Evolutionary conservation across 805 yeast genomes (phyloP).

Genomic region (fission yeast (Schizosaccharomyces pombe)): DNA sequence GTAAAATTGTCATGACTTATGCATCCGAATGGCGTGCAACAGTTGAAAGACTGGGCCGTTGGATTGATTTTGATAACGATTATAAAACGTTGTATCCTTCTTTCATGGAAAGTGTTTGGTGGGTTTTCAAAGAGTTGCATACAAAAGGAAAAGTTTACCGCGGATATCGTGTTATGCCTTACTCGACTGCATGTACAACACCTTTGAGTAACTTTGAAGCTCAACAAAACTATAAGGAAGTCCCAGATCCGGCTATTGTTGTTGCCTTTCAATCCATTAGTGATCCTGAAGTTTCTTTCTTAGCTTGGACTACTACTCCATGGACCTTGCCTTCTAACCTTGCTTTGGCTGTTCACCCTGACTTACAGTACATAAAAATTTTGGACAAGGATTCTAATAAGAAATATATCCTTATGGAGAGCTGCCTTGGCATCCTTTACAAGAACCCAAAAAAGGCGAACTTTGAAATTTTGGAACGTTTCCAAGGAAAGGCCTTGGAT

Average conservation of each 20-base stretch:
- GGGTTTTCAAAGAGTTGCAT: slow-evolving; percentile 82
- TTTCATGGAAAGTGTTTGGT: slow-evolving; percentile 97
- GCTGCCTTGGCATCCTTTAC: slow-evolving; percentile 60
- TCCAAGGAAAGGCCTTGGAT: slow-evolving; percentile 55
- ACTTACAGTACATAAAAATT: slow-evolving; percentile 76
- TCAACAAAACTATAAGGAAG: slow-evolving; percentile 93
- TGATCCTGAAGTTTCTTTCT: slow-evolving; percentile 61
- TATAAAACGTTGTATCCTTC: slow-evolving; percentile 87
- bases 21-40: slow-evolving; percentile 87
- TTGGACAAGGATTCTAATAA: slow-evolving; percentile 67
- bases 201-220: slow-evolving; percentile 96
- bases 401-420: slow-evolving; percentile 64
- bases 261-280: slow-evolving; percentile 61
- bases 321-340: slow-evolving; percentile 96
- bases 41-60: slow-evolving; percentile 85
- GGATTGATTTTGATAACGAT: slow-evolving; percentile 98
- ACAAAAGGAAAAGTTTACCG: slow-evolving; percentile 76
- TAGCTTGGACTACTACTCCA: slow-evolving; percentile 99
- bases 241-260: slow-evolving; percentile 88
- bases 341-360: slow-evolving; percentile 77
- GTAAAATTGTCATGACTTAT: slow-evolving; percentile 91
- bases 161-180: slow-evolving; percentile 96
- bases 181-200: slow-evolving; percentile 90
- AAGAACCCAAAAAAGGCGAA: slow-evolving; percentile 87
- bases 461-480: slow-evolving; percentile 54